Percentiles rank a stretch among this genome's conserved stretches.
Evolutionary conservation across 169 alveolate species (phyloP).

Genomic region (Plasmodium ovale): DNA sequence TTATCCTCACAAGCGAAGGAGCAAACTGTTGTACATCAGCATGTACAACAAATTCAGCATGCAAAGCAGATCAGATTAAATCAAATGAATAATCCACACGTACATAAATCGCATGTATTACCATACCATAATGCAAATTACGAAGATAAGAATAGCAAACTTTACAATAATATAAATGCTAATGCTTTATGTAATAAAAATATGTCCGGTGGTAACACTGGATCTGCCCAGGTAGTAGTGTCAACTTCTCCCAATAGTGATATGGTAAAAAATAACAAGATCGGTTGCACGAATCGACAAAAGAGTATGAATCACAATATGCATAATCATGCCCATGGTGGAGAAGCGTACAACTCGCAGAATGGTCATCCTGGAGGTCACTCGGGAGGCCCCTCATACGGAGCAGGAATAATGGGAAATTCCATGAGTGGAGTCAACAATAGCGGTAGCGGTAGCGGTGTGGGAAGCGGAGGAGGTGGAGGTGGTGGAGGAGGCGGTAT

Average conservation of each 20-base stretch:
- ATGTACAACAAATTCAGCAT: conserved; percentile 22
- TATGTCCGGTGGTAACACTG: conserved; percentile 3
- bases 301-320: conserved; percentile 16
- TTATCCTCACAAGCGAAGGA: conserved; percentile 37
- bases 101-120: conserved; percentile 27
- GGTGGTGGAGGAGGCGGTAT: neutral
- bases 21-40: neutral
- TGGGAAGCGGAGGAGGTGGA: neutral
- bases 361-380: neutral
- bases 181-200: conserved; percentile 16
- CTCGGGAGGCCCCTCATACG: too few relatives aligned
- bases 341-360: neutral
- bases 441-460: neutral
- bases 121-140: conserved; percentile 23
- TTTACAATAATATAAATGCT: conserved; percentile 22
- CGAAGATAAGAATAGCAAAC: conserved; percentile 49
- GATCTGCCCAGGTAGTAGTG: conserved; percentile 11
- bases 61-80: conserved; percentile 38
- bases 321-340: conserved; percentile 10
- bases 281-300: conserved; percentile 39
- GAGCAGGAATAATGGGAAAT: neutral
- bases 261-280: conserved; percentile 27
- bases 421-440: neutral
- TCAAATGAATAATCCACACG: conserved; percentile 15
- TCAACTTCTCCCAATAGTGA: conserved; percentile 13